Evolutionary conservation across 2,329 filamentous ascomycete genomes (phyloP), one percentile per base, ranked within the genome.

Genomic region (Fonsecaea nubica): DNA sequence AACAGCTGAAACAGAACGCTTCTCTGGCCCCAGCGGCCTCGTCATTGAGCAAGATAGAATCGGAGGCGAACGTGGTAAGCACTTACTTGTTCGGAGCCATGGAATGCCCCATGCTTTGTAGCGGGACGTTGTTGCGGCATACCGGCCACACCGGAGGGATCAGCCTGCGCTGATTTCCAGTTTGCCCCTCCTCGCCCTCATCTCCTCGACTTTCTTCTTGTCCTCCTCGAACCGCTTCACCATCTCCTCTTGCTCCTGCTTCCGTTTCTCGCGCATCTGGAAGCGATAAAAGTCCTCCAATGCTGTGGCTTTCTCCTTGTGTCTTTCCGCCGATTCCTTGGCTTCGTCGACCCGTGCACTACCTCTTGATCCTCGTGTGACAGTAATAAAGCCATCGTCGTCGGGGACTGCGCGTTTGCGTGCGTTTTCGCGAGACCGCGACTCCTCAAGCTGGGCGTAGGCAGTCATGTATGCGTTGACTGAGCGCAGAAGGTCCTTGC

Each of bases 351-450:
- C 85, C 62, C 89, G 86, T 0, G 92, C 89, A n/a, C 90, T 90
- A 65, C 90, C 83, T 66, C 85, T 84, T 45, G 91, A 91, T 32
- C 93, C 93, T 62, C 91, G 86, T 1, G 89, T 91, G 30, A 99
- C 95, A 3, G 93, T 98, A 57, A 98, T 86, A 77, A 99, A 99
- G 1, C 95, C 95, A 77, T 99, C 95, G 75, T 92, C 93, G 77
- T 99, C 95, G 0, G 94, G 92, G 74, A 92, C 89, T 72, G 90
- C 90, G 67, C 92, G 88, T 68, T 90, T 81, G 63, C 86, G 76
- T 80, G 90, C 75, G 82, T 84, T 80, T 81, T 89, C 71, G 75
- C 85, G 72, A 83, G 89, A 78, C 83, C 89, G 79, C 78, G 87
- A 83, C 86, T 91, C 80, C 83, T 92, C 80, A 75, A 86, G 80